Base-by-base conservation (phyloP, 2,329 filamentous ascomycete species). In the Trichoderma sp. region DNA sequence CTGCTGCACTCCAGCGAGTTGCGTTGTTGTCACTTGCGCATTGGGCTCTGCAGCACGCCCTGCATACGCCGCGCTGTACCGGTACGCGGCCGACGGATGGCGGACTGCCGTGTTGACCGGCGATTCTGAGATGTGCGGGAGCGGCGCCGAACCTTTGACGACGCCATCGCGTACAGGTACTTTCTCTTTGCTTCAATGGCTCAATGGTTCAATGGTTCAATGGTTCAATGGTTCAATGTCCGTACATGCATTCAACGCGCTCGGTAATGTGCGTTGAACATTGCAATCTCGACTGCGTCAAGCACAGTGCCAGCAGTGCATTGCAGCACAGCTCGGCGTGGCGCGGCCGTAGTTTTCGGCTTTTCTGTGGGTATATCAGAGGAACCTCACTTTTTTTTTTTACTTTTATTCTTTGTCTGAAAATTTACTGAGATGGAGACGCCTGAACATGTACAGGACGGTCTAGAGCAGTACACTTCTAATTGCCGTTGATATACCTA, bases 31-130 rank as follows among this genome's bases (percentile, higher is more conserved):
- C 63, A 49, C 39, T 59, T 58, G 63, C 39, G 39, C 63, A 28
- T n/a, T 51, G 37, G 63, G 52, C 63, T 66, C 54, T 66, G 63
- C 63, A 66, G 52, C 54, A 39, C 63, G 54, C 63, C 63, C n/a
- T 66, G 63, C 61, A 56, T 14, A 28, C 18, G 28, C 6, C 11
- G 28, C 21, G 21, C 13, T 21, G 58, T 65, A 65, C 52, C 26
- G 61, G 51, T 65, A 65, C 61, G 24, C 28, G n/a, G 39, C n/a
- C 21, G 18, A 58, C 30, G 54, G 54, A 30, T n/a, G 21, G 28
- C 28, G 59, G 26, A 34, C 43, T 26, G 24, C 26, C 21, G 51
- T 30, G 14, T 14, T 3, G 24, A 18, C 24, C 21, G 59, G 43
- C 43, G 34, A 43, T 26, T 61, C 46, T 30, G 59, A 26, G 43